phyloP scores from a whole-genome alignment of 306 rosid species.

The Oxytropis ochrocephala region DNA sequence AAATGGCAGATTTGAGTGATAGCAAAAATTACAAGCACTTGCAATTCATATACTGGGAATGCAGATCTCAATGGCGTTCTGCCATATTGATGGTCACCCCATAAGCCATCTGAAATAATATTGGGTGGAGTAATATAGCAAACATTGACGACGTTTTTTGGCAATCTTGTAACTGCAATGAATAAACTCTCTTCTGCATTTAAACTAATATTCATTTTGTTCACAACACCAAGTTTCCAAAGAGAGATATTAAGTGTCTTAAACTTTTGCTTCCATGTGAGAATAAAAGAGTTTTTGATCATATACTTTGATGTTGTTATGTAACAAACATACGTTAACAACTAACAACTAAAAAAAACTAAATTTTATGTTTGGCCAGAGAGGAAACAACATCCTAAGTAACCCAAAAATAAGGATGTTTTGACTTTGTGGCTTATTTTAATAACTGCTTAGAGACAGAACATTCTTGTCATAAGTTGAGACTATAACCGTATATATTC shows the following conservation, averaged over 20 bases:
- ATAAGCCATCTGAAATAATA: conserved; percentile 33
- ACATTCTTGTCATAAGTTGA: neutral
- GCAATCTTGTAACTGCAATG: neutral
- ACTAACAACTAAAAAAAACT: neutral
- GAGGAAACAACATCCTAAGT: neutral
- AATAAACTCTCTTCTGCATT: neutral
- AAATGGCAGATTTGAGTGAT: conserved; percentile 26
- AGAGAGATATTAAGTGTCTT: too few species aligned
- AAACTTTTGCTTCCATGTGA: too few species aligned
- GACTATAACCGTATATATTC: neutral
- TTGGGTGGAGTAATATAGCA: conserved; percentile 15
- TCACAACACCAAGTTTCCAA: neutral
- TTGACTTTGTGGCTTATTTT: neutral
- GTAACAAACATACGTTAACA: neutral
- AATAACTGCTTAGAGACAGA: neutral
- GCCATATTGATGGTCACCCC: neutral
- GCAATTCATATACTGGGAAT: conserved; percentile 37
- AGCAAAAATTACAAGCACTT: conserved; percentile 28
- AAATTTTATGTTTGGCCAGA: neutral
- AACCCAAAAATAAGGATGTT: too few species aligned
- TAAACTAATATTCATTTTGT: neutral
- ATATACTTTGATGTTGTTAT: neutral
- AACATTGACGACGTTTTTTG: neutral
- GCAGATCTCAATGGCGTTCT: conserved; percentile 8
- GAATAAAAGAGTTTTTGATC: neutral